Conservation (phyloP, 225 moss, liverwort and hornwort genomes). For the Straminergon stramineum region DNA sequence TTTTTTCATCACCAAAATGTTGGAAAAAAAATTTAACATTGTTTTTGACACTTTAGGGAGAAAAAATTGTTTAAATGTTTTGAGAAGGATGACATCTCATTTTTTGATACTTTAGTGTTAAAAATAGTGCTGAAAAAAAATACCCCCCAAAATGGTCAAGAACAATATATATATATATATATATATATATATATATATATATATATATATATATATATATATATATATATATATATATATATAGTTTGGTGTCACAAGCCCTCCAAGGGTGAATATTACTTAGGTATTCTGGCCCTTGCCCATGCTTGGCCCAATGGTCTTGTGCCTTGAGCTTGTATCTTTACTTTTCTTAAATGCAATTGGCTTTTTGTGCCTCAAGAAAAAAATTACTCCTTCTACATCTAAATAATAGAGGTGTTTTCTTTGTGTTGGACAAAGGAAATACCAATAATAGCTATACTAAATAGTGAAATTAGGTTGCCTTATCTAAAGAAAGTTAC, state of each 20-base stretch:
- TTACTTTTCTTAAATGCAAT: neutral
- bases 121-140: neutral
- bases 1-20: too few species aligned
- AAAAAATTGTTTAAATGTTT: neutral
- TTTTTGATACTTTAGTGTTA: neutral
- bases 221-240: too few species aligned
- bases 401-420: too few species aligned
- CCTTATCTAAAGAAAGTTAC: too few species aligned
- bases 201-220: too few species aligned
- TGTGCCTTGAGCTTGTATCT: neutral
- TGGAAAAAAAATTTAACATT: too few species aligned
- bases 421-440: too few species aligned
- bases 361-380: neutral
- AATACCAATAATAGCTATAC: too few species aligned
- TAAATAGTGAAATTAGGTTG: too few species aligned
- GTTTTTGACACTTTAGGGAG: neutral
- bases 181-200: too few species aligned
- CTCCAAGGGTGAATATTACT: rapidly evolving
- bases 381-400: neutral
- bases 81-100: neutral
- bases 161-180: too few species aligned
- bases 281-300: neutral
- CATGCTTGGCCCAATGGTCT: neutral
- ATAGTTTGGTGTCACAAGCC: neutral
- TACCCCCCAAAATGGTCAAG: too few species aligned